Evolutionary conservation across 495 filamentous ascomycete genomes (phyloP).

Genomic region (Cairneyella variabilis): DNA sequence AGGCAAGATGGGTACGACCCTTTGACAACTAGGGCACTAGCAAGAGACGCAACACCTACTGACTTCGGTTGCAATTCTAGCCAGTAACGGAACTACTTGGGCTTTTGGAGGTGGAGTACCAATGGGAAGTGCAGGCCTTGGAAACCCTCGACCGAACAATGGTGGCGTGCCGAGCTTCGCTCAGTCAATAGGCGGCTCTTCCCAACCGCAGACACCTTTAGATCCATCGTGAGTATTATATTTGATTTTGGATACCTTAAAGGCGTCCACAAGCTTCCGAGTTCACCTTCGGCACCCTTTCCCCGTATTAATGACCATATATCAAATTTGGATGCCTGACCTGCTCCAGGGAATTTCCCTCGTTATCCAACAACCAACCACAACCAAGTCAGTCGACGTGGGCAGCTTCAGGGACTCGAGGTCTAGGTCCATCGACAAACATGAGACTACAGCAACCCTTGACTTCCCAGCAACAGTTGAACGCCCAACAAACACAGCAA

Average conservation of each 20-base stretch:
- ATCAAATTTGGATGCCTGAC: too few relatives aligned
- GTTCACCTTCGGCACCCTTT: too few relatives aligned
- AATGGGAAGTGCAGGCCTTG: slow-evolving; percentile 62
- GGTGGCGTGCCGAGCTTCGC: slow-evolving; percentile 69
- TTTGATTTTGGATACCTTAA: background rate
- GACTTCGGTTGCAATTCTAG: slow-evolving; percentile 35
- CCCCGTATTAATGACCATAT: too few relatives aligned
- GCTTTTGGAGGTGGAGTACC: slow-evolving; percentile 64
- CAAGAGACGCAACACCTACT: slow-evolving; percentile 3
- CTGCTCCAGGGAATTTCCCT: slow-evolving; percentile 71
- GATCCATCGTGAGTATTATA: slow-evolving; percentile 72
- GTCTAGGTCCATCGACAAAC: slow-evolving; percentile 51
- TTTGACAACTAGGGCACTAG: too few relatives aligned
- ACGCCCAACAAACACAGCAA: slow-evolving; percentile 47
- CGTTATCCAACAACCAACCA: slow-evolving; percentile 64
- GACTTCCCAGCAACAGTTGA: slow-evolving; percentile 42
- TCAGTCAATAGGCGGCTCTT: slow-evolving; percentile 69
- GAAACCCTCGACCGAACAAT: slow-evolving; percentile 57
- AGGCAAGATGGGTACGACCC: slow-evolving; percentile 64
- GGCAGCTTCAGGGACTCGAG: slow-evolving; percentile 46
- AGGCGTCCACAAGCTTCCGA: too few relatives aligned
- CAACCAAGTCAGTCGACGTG: slow-evolving; percentile 60
- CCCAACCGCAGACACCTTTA: slow-evolving; percentile 69
- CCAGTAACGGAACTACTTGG: slow-evolving; percentile 68
- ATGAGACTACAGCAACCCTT: slow-evolving; percentile 53